These are phyloP conservation scores for Cyberlindnera maclurae DNA, from an alignment of 805 yeast species.

Conservation along the genomic window DNA sequence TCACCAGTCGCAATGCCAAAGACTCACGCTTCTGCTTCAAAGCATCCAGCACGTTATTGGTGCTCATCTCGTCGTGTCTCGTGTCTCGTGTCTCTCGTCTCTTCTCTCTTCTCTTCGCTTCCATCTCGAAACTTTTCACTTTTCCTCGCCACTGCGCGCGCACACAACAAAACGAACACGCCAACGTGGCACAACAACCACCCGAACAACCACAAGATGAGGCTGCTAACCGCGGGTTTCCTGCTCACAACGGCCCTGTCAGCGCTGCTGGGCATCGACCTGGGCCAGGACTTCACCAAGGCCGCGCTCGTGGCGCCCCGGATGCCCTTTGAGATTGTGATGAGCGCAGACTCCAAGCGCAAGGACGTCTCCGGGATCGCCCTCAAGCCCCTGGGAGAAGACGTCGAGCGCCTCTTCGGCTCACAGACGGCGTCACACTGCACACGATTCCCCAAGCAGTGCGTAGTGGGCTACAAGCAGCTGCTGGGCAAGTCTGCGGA, in stretches of 20 bases:
- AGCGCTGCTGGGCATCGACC: constrained; percentile 83
- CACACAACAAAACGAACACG: too few species aligned
- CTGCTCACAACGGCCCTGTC: constrained; percentile 25
- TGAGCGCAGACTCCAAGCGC: constrained; percentile 87
- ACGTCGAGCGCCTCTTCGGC: constrained; percentile 70
- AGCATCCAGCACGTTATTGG: constrained; percentile 18
- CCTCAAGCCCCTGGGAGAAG: constrained; percentile 39
- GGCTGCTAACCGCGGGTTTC: constrained; percentile 3
- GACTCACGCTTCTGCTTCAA: constrained; percentile 21
- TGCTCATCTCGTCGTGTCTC: constrained; percentile 12
- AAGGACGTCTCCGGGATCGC: constrained; percentile 81
- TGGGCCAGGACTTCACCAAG: constrained; percentile 81
- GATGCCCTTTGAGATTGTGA: constrained; percentile 76
- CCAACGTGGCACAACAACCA: too few species aligned
- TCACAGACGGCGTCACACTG: constrained; percentile 63
- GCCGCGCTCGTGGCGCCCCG: constrained; percentile 89
- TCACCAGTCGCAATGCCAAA: background rate
- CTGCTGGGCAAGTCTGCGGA: constrained; percentile 59
- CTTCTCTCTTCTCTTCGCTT: background rate
- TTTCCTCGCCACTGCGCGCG: too few species aligned
- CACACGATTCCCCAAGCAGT: constrained; percentile 64
- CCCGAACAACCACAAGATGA: constrained; percentile 1
- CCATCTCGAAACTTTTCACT: background rate
- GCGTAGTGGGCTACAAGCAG: constrained; percentile 61
- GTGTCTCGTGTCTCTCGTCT: background rate